These are phyloP conservation scores for Furcasterigmium furcatum DNA, from an alignment of 2,329 filamentous ascomycete species.

Conservation along the genomic window DNA sequence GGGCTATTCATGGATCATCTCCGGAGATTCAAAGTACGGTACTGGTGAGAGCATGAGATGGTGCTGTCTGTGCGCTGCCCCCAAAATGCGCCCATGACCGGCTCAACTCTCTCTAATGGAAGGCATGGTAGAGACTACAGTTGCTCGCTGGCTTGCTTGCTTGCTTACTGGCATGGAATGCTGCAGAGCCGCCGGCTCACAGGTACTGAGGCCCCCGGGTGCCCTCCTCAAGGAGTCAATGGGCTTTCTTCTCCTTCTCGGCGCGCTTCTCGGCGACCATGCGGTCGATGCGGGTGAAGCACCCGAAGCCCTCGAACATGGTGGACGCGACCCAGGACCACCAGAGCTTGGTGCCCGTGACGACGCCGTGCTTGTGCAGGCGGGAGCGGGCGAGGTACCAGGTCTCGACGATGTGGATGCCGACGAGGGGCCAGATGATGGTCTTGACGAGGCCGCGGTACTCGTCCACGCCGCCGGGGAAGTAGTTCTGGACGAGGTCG, in stretches of 20 bases:
- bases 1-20: no score
- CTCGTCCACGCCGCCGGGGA: slow-evolving; percentile 55
- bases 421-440: slow-evolving; percentile 57
- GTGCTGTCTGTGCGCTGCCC: no score
- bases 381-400: slow-evolving; percentile 45
- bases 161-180: no score
- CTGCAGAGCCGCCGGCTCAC: no score
- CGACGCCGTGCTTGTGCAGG: slow-evolving; percentile 44
- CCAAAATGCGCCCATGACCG: no score
- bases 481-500: slow-evolving; percentile 42
- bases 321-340: slow-evolving; percentile 49
- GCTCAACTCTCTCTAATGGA: no score
- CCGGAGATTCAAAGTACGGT: no score
- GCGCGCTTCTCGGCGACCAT: slow-evolving; percentile 39
- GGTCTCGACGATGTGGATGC: slow-evolving; percentile 65
- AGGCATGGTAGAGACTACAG: no score
- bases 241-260: slow-evolving; percentile 31
- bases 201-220: no score
- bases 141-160: no score
- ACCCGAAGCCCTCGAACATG: slow-evolving; percentile 51
- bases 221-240: background rate
- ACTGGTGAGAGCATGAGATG: no score
- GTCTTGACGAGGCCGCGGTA: slow-evolving; percentile 57
- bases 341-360: slow-evolving; percentile 45
- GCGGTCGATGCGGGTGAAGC: slow-evolving; percentile 49